Base-by-base conservation (phyloP, 768 basidiomycete genomes). In the Symmetrospora coprosmae region DNA sequence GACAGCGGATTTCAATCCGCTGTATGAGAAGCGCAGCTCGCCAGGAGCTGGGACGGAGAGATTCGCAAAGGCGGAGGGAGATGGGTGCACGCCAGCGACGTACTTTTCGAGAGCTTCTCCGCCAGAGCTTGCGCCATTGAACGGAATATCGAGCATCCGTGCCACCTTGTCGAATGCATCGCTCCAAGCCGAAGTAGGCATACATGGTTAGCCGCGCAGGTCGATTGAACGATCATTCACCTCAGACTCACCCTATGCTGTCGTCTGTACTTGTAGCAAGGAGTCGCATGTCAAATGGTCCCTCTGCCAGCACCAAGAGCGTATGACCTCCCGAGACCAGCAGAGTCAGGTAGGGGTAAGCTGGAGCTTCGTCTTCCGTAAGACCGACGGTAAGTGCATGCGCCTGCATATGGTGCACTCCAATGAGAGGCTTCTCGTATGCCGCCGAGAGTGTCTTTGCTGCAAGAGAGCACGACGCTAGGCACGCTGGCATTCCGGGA, bases 401-500 rank as follows among this genome's bases (percentile, higher is more conserved):
- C 0, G 86, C 91, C 87, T 91, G 89, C 91, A 96, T 97, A 68
- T 97, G 91, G 72, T 96, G 87, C 5, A 94, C 86, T 2, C 89
- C 56, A 23, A 64, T 53, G 4, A 92, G 61, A 0, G 89, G 90
- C 67, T 88, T 86, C 39, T 78, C 76, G 13, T 81, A 75, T 0
- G 82, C 82, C 0, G 87, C 84, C 0, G 89, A 88, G 2, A 97
- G 75, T 0, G 82, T 80, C 70, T 86, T 87, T n/a, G 88, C 87
- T 5, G 87, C 82, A 62, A 85, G 85, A 9, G 81, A 80, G 41
- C 82, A 81, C 2, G 88, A 84, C 25, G 79, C 79, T 13, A 97
- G 77, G 71, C 87, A 90, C 1, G 85, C 85, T 2, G 84, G 53
- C 70, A 72, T 71, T 25, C 71, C 85, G 61, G 87, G 86, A 14